Evolutionary conservation across 495 filamentous ascomycete genomes (phyloP), one percentile per base, ranked within the genome.

Genomic region (Cercophora newfieldiana): DNA sequence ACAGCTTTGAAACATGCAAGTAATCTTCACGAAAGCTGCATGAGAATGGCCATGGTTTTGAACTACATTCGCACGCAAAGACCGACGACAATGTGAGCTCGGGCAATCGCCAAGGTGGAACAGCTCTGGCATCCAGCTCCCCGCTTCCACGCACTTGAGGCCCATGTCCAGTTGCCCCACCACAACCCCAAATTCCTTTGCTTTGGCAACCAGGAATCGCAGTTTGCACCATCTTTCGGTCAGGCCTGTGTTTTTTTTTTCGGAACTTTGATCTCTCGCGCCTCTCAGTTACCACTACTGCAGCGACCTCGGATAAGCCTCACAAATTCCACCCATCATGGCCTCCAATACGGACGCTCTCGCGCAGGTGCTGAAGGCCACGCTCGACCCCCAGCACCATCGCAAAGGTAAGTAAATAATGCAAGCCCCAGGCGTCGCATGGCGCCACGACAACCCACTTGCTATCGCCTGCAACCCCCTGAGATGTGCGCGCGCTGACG

Each of bases 281-380:
- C 30, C 50, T 50, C 31, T 51, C 22, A 22, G 37, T 53, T 28
- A 16, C 29, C 47, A 47, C 49, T 59, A 21, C 51, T 50, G 47
- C 44, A 54, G 29, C 64, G 25, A 57, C 33, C 21, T 29, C 63
- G 59, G 55, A 66, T 26, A 28, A 24, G 30, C 21, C 49, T 12
- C 24, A 49, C 61, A 56, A 29, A 48, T 28, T 30, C 48, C 18
- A 59, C 62, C 66, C 75, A 86, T 78, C 79, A 96, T 96, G 91
- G 87, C 92, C 76, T 81, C 88, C 68, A 85, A 89, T 75, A 80
- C 94, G 74, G 84, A 86, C 75, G 80, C 83, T 69, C 82, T 97
- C 68, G 88, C 91, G 26, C 83, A 90, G 81, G 83, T 97, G 71
- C 87, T 99, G 48, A 83, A 96, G 71, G 90, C 90, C 51, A 97